Evolutionary conservation across 805 yeast genomes (phyloP).

Genomic region (Candida silvicultrix): DNA sequence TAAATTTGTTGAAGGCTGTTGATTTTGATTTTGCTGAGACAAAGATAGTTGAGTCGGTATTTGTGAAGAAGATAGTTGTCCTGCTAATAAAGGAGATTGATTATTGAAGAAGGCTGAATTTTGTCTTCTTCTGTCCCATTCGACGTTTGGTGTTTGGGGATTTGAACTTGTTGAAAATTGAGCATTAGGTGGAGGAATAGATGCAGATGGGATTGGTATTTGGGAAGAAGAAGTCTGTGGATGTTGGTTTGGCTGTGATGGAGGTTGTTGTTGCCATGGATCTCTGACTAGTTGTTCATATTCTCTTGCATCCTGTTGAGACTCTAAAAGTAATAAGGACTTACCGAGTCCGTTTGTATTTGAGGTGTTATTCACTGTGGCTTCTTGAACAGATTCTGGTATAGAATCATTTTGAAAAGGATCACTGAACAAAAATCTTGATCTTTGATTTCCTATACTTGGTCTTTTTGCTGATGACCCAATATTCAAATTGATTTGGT

Average conservation of each 20-base stretch:
- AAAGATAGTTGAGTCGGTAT: conserved; percentile 19
- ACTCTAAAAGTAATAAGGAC: conserved; percentile 34
- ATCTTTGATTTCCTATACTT: conserved; percentile 50
- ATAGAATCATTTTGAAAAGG: conserved; percentile 38
- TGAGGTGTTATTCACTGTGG: conserved; percentile 9
- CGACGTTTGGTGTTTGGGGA: conserved; percentile 36
- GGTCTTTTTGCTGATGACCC: conserved; percentile 39
- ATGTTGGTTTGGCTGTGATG: conserved; percentile 3
- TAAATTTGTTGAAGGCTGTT: conserved; percentile 2
- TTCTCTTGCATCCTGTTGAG: conserved; percentile 29
- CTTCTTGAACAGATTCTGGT: conserved; percentile 12
- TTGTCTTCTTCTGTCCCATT: conserved; percentile 49
- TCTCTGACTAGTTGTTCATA: conserved; percentile 38
- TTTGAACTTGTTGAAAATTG: conserved; percentile 19
- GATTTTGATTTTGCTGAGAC: conserved; percentile 5
- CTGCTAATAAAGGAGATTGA: conserved; percentile 19
- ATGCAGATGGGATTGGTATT: conserved; percentile 9
- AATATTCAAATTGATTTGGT: conserved; percentile 11
- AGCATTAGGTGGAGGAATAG: conserved; percentile 10
- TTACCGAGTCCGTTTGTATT: conserved; percentile 32
- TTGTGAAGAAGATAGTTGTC: conserved; percentile 17
- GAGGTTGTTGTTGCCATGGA: conserved; percentile 28
- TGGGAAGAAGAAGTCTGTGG: conserved; percentile 3
- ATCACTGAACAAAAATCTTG: conserved; percentile 66
- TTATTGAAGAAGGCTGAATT: conserved; percentile 45